Conservation (phyloP, 1,284 basidiomycete species). For the Microbotryomycetes sp. region DNA sequence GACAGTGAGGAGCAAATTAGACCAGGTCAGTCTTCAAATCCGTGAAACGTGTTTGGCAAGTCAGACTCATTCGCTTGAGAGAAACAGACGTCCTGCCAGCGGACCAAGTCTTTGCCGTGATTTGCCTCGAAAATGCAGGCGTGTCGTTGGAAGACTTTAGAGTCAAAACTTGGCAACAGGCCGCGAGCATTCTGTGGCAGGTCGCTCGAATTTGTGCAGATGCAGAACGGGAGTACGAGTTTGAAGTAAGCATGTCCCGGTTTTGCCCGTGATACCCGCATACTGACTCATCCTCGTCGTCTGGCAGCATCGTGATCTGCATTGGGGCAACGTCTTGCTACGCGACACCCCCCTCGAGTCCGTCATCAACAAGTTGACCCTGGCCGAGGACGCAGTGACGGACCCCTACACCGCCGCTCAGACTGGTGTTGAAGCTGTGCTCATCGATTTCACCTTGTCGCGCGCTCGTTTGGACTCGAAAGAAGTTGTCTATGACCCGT, state of each 20-base stretch:
- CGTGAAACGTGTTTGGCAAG: too few relatives aligned
- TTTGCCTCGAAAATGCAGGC: slow-evolving; percentile 82
- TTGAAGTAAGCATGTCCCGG: slow-evolving; percentile 62
- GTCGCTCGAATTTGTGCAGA: slow-evolving; percentile 64
- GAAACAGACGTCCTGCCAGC: slow-evolving; percentile 59
- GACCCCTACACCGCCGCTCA: slow-evolving; percentile 49
- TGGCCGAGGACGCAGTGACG: slow-evolving; percentile 39
- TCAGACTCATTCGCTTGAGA: too few relatives aligned
- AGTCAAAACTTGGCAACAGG: slow-evolving; percentile 63
- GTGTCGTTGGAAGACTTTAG: slow-evolving; percentile 74
- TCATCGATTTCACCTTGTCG: slow-evolving; percentile 92
- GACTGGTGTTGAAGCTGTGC: slow-evolving; percentile 62
- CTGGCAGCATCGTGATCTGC: slow-evolving; percentile 83
- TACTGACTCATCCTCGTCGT: background rate
- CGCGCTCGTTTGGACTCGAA: slow-evolving; percentile 41
- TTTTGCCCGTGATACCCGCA: background rate
- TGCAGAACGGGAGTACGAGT: slow-evolving; percentile 68
- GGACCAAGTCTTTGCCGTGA: slow-evolving; percentile 75
- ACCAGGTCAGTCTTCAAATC: slow-evolving; percentile 67
- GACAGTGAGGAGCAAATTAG: slow-evolving; percentile 70
- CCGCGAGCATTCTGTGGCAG: slow-evolving; percentile 84
- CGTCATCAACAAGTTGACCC: slow-evolving; percentile 17
- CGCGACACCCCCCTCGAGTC: slow-evolving; percentile 28
- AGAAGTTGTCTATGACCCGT: slow-evolving; percentile 34
- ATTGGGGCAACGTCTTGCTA: slow-evolving; percentile 95